A percentile compares a stretch with the other conserved stretches of the same genome.
phyloP scores from a whole-genome alignment of 2,329 filamentous ascomycete species.

The Exophiala viscosa region DNA sequence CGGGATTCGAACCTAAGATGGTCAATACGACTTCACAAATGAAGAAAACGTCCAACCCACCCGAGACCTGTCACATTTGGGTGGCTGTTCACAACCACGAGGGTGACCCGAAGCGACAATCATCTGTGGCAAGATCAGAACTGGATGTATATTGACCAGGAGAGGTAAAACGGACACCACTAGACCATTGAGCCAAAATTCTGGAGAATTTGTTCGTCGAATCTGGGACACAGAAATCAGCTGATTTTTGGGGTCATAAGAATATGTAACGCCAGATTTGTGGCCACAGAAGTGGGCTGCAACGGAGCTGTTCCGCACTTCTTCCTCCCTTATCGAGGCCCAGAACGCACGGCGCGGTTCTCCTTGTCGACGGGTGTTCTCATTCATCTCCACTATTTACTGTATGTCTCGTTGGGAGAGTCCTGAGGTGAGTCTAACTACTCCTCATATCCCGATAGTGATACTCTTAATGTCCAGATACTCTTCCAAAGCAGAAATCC shows the following conservation, averaged over 20 bases:
- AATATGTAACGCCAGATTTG: no score
- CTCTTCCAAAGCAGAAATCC: constrained; percentile 53
- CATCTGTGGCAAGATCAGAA: constrained; percentile 23
- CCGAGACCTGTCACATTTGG: constrained; percentile 34
- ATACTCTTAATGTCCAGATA: constrained; percentile 37
- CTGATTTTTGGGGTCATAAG: no score
- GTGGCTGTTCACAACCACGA: constrained; percentile 28
- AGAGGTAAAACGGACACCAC: constrained; percentile 6
- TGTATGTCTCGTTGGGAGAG: no score
- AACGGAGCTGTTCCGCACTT: no score
- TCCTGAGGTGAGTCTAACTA: no score
- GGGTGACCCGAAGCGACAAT: constrained; percentile 38
- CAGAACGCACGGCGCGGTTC: no score
- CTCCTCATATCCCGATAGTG: neutral
- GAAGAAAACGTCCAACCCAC: neutral
- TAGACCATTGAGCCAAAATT: constrained; percentile 34
- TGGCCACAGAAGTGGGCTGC: no score
- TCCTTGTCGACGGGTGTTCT: no score
- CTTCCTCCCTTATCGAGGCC: no score
- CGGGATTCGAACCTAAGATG: constrained; percentile 38
- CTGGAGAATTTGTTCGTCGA: no score
- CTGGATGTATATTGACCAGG: neutral
- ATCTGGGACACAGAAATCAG: no score
- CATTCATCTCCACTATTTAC: no score
- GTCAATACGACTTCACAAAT: neutral